Conservation (phyloP, 495 filamentous ascomycete genomes). For the Choiromyces venosus region DNA sequence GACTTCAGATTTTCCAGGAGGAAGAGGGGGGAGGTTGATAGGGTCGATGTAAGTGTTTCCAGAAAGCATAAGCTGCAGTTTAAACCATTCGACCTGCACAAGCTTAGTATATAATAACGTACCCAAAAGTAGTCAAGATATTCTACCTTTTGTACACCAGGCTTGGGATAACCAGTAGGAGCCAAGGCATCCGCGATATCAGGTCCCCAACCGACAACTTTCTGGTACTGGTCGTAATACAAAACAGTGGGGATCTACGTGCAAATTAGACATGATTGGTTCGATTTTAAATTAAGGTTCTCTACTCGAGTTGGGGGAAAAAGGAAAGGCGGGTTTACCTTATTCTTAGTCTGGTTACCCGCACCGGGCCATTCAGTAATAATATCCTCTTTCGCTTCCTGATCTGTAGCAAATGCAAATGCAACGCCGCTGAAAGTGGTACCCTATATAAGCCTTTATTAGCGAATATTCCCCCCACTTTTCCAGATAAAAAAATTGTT, state of each 20-base stretch:
- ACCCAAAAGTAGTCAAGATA: neutral
- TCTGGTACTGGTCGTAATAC: slow-evolving; percentile 77
- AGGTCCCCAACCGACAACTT: slow-evolving; percentile 75
- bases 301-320: neutral
- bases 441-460: slow-evolving; percentile 47
- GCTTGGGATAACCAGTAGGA: slow-evolving; percentile 73
- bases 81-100: slow-evolving; percentile 69
- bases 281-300: slow-evolving; percentile 3
- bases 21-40: slow-evolving; percentile 71
- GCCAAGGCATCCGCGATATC: slow-evolving; percentile 74
- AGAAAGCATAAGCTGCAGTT: slow-evolving; percentile 73
- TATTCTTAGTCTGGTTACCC: slow-evolving; percentile 70
- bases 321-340: slow-evolving; percentile 46
- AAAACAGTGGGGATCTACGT: slow-evolving; percentile 69
- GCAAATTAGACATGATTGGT: slow-evolving; percentile 1
- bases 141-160: slow-evolving; percentile 62
- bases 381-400: slow-evolving; percentile 69
- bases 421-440: slow-evolving; percentile 76
- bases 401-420: slow-evolving; percentile 73
- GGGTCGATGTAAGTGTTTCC: slow-evolving; percentile 78
- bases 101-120: neutral
- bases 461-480: neutral
- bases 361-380: slow-evolving; percentile 76
- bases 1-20: slow-evolving; percentile 72
- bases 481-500: neutral